These are phyloP conservation scores for Wickerhamomyces bisporus DNA, from an alignment of 805 yeast species.

Conservation along the genomic window DNA sequence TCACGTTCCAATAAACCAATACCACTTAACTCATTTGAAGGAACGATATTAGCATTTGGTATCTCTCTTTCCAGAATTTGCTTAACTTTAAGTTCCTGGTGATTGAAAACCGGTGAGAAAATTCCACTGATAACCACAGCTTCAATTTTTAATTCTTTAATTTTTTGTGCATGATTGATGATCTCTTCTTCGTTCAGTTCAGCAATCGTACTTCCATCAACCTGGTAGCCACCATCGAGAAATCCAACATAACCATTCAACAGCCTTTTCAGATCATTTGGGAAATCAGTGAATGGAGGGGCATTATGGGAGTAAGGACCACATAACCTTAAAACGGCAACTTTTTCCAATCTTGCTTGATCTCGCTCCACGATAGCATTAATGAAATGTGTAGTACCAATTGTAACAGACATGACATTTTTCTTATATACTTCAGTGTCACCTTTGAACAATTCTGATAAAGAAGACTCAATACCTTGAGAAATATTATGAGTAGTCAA, in stretches of 20 bases:
- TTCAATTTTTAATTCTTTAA: constrained; percentile 28
- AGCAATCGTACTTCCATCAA: constrained; percentile 36
- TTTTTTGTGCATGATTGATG: constrained; percentile 26
- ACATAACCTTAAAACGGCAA: constrained; percentile 41
- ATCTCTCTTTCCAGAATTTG: constrained; percentile 29
- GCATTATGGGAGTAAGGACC: constrained; percentile 36
- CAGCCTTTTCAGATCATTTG: constrained; percentile 30
- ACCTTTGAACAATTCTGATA: constrained; percentile 27
- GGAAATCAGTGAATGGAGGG: constrained; percentile 42
- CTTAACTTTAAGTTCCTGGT: constrained; percentile 34
- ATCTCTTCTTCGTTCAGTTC: constrained; percentile 29
- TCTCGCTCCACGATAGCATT: constrained; percentile 46
- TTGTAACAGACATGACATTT: constrained; percentile 38
- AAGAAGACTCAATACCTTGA: constrained; percentile 35
- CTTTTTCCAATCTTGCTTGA: constrained; percentile 34
- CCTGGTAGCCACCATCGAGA: constrained; percentile 38
- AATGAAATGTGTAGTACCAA: constrained; percentile 49
- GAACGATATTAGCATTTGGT: constrained; percentile 32
- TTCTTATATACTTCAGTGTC: constrained; percentile 16
- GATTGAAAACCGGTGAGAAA: constrained; percentile 34
- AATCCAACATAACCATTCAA: constrained; percentile 32
- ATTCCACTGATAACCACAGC: constrained; percentile 37
- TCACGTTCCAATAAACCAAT: constrained; percentile 42
- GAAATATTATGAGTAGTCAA: constrained; percentile 41
- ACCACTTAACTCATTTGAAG: constrained; percentile 38